Base-by-base conservation (phyloP, 2,329 filamentous ascomycete genomes). In the Xylariomycetidae sp. region DNA sequence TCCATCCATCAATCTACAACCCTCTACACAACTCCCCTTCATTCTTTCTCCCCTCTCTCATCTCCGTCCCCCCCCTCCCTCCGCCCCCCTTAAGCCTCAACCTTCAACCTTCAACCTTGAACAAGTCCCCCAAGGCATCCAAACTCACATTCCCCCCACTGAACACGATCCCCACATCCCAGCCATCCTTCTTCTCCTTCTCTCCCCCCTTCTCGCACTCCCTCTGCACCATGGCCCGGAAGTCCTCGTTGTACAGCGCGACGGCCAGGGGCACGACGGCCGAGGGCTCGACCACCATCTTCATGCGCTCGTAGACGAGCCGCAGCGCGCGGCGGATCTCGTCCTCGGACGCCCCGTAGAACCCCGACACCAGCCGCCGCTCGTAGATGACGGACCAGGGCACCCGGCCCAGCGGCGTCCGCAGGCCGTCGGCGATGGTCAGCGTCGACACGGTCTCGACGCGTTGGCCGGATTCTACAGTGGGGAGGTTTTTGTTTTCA, bases 281-380 rank as follows among this genome's bases (percentile, higher is more conserved):
- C 59, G 83, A 89, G 15, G 90, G 90, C 69, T 97, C 90, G 10
- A 96, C 80, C 15, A 96, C 79, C 29, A 94, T 65, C 75, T 97
- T 96, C 71, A 92, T 79, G 37, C 89, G 67, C 73, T 97, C 90
- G 42, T 89, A 65, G 20, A 94, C 82, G 41, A 97, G 61, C 41
- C 74, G 65, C 74, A 95, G 73, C 10, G 89, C 84, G 15, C 67
- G 71, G 51, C 74, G 72, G 57, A 97, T 96, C 68, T 95, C 78
- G 34, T 82, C 80, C 59, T 97, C 90, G 1, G 70, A 78, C 1
- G 94, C 90, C 35, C 75, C 74, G 61, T 77, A 80, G 50, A 95
- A 75, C 1, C 75, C 82, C 3, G 64, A 54, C 1, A 95, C 82
- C 37, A 92, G 78, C n/a, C 63, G 58, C 37, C 72, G 65, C 54